phyloP scores from a whole-genome alignment of 2,329 filamentous ascomycete genomes.

The Talaromyces funiculosus region DNA sequence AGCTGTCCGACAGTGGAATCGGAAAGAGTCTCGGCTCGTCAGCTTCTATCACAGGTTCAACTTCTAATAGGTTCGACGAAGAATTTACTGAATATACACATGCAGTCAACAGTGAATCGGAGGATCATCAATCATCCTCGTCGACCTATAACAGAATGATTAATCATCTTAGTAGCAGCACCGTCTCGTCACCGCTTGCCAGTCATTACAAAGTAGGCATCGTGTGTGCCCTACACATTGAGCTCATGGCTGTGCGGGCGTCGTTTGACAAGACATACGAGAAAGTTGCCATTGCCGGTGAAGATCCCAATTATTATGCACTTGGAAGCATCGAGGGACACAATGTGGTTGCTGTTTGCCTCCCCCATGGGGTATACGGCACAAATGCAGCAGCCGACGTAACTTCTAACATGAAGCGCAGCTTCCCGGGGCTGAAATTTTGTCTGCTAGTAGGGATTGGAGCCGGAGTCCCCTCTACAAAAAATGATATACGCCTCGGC shows the following conservation, averaged over 20 bases:
- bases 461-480: constrained; percentile 19
- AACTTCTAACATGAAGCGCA: constrained; percentile 19
- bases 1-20: constrained; percentile 6
- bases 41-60: background rate
- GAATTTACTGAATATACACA: background rate
- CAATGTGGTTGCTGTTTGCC: constrained; percentile 22
- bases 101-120: background rate
- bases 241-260: constrained; percentile 23
- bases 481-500: constrained; percentile 20
- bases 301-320: constrained; percentile 23
- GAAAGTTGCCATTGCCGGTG: background rate
- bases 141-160: background rate
- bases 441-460: constrained; percentile 26
- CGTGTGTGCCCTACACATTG: constrained; percentile 23
- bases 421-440: constrained; percentile 20
- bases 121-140: background rate
- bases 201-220: constrained; percentile 25
- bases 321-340: constrained; percentile 23
- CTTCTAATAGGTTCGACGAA: background rate
- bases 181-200: background rate
- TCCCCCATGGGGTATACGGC: constrained; percentile 22
- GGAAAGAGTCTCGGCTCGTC: constrained; percentile 4
- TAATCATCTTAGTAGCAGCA: background rate
- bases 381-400: constrained; percentile 20
- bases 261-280: constrained; percentile 21